phyloP scores from a whole-genome alignment of 2,329 filamentous ascomycete species.

The Phaeoacremonium minimum region DNA sequence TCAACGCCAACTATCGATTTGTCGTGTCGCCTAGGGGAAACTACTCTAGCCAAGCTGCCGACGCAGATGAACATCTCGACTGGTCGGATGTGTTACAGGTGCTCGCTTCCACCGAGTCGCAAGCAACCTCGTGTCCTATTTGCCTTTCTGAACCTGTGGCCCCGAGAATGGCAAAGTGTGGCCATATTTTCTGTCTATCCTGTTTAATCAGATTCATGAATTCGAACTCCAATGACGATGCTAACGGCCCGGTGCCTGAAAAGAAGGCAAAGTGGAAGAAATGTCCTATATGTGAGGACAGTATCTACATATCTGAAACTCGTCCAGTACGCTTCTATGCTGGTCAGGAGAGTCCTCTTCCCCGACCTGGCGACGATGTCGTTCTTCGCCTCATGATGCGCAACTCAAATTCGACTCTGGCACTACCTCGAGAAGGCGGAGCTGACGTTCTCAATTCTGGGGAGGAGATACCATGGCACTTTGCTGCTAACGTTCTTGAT shows the following conservation, averaged over 20 bases:
- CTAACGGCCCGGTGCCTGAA: conserved; percentile 16
- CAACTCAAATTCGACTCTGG: conserved; percentile 75
- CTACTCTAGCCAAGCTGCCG: conserved; percentile 75
- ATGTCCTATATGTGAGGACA: conserved; percentile 93
- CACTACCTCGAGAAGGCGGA: conserved; percentile 76
- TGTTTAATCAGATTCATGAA: conserved; percentile 97
- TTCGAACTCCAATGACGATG: conserved; percentile 68
- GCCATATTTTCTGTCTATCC: conserved; percentile 93
- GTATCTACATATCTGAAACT: conserved; percentile 86
- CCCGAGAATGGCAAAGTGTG: conserved; percentile 93
- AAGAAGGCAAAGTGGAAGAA: conserved; percentile 75
- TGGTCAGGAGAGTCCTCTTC: conserved; percentile 78
- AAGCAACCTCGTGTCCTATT: conserved; percentile 86
- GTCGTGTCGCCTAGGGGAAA: conserved; percentile 79
- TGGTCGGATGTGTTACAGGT: conserved; percentile 91
- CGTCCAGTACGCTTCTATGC: conserved; percentile 86
- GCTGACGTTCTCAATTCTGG: conserved; percentile 64
- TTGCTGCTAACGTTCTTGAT: conserved; percentile 88
- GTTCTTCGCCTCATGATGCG: conserved; percentile 83
- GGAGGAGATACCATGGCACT: conserved; percentile 89
- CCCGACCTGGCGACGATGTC: conserved; percentile 82
- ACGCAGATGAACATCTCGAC: conserved; percentile 85
- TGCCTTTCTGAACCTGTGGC: conserved; percentile 90
- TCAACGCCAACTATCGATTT: conserved; percentile 97
- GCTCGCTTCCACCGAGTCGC: conserved; percentile 83